Conservation (phyloP, 2,329 filamentous ascomycete species). For the Nemania serpens region DNA sequence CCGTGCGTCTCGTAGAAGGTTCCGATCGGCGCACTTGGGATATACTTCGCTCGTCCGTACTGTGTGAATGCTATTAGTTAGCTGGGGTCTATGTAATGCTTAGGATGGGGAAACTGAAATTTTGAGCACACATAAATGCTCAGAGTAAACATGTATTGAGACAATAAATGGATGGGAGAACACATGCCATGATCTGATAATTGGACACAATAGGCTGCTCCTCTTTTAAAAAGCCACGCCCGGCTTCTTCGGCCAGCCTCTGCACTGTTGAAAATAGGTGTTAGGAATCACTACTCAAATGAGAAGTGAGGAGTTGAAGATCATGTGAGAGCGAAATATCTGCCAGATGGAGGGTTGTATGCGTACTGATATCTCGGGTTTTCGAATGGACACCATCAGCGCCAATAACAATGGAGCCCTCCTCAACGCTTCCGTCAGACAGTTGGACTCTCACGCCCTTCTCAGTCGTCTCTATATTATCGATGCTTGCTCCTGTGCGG, state of each 20-base stretch:
- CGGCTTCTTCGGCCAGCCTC: slow-evolving; percentile 17
- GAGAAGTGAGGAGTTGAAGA: background rate
- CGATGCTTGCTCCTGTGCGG: slow-evolving; percentile 11
- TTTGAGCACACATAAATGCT: background rate
- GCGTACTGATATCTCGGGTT: slow-evolving; percentile 18
- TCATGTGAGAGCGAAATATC: background rate
- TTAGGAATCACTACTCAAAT: background rate
- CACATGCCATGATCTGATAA: slow-evolving; percentile 26
- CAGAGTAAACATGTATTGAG: no score
- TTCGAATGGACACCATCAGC: slow-evolving; percentile 26
- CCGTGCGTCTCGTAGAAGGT: slow-evolving; percentile 27
- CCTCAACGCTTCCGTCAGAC: slow-evolving; percentile 20
- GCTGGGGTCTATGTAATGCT: background rate
- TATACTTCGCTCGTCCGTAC: slow-evolving; percentile 24
- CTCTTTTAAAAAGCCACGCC: slow-evolving; percentile 10
- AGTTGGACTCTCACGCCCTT: slow-evolving; percentile 24
- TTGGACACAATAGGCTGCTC: slow-evolving; percentile 17
- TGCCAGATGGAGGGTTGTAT: background rate
- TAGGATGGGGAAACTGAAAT: background rate
- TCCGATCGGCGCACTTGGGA: slow-evolving; percentile 4
- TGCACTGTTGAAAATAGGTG: slow-evolving; percentile 3
- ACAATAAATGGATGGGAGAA: background rate
- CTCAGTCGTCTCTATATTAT: slow-evolving; percentile 18
- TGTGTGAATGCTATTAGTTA: background rate
- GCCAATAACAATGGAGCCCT: slow-evolving; percentile 28